Percentiles rank a stretch among this genome's conserved stretches.
Evolutionary conservation across 805 yeast species (phyloP).

Genomic region (Candida alai): DNA sequence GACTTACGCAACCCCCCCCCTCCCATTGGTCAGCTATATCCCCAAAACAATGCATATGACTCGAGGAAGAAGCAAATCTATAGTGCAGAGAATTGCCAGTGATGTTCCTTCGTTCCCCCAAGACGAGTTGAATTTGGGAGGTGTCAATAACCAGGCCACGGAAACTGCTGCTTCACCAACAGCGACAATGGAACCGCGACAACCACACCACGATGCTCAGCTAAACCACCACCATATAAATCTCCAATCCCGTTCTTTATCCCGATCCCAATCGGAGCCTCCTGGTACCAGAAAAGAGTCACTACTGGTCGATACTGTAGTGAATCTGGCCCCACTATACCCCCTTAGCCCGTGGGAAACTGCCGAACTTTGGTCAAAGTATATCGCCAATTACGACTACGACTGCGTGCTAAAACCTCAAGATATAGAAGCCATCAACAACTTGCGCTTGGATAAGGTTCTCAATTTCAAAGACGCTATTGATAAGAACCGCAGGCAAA

Average conservation of each 20-base stretch:
- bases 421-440: constrained; percentile 39
- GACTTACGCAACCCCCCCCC: no score
- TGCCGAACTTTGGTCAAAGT: constrained; percentile 22
- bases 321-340: constrained; percentile 8
- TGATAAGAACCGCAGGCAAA: constrained; percentile 18
- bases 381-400: constrained; percentile 38
- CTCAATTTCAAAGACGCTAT: constrained; percentile 36
- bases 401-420: constrained; percentile 37
- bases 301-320: not conserved
- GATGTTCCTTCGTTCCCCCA: constrained; percentile 42
- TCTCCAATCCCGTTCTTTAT: no score
- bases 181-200: no score
- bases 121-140: constrained; percentile 19
- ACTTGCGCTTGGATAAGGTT: constrained; percentile 29
- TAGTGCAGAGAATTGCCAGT: constrained; percentile 59
- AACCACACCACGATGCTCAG: no score
- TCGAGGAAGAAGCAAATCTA: constrained; percentile 55
- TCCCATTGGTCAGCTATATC: no score
- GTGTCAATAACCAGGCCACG: constrained; percentile 7
- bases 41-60: no score
- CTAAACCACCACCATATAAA: no score
- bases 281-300: not conserved
- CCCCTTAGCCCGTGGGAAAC: constrained; percentile 15
- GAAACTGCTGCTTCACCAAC: constrained; percentile 1
- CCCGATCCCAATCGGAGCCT: constrained; percentile 11